These are phyloP conservation scores for Otatea glauca DNA, from an alignment of 176 grass and related monocot species.

Conservation along the genomic window DNA sequence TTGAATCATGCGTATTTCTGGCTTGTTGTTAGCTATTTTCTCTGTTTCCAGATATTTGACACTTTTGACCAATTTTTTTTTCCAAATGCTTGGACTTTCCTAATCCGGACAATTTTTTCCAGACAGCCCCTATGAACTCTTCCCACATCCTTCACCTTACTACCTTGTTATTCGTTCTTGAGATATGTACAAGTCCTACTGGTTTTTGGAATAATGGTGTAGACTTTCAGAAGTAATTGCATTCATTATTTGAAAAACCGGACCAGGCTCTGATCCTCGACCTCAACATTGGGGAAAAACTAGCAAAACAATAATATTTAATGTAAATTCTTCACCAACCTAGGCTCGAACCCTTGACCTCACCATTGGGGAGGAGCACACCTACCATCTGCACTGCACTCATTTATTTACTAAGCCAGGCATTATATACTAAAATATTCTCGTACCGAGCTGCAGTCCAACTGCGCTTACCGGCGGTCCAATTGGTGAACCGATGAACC, in stretches of 20 bases:
- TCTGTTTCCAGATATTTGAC: neutral
- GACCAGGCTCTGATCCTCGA: neutral
- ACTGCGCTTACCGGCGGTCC: no score
- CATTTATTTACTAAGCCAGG: neutral
- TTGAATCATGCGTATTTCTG: neutral
- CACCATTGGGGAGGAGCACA: neutral
- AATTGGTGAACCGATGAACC: no score
- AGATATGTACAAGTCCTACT: neutral
- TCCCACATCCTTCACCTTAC: neutral
- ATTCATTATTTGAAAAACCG: no score
- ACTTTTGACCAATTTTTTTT: neutral
- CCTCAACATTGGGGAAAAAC: no score
- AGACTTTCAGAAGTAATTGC: neutral
- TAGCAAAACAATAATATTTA: neutral
- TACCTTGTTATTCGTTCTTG: neutral
- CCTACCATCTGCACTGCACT: neutral
- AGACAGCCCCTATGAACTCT: neutral
- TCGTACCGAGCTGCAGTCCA: no score
- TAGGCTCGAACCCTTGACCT: neutral
- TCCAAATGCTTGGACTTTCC: neutral
- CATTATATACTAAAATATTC: neutral
- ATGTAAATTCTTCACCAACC: neutral
- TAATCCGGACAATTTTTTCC: neutral
- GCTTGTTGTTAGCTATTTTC: neutral
- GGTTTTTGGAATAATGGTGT: neutral